Evolutionary conservation across 2,329 filamentous ascomycete genomes (phyloP), one percentile per base, ranked within the genome.

Genomic region (Sphaceloma murrayae): DNA sequence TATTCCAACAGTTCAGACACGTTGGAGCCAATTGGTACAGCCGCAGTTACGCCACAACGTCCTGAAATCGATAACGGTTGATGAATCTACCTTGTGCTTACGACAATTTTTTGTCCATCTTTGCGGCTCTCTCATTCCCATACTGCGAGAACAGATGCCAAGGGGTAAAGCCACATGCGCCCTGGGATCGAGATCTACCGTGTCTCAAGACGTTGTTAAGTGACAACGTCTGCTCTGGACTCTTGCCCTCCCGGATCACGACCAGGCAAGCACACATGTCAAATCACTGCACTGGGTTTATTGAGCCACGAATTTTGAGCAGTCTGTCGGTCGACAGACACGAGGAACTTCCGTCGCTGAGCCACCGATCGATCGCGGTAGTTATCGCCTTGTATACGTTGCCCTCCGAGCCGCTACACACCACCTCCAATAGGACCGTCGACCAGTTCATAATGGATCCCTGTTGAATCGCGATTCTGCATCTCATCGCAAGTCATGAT

Each of bases 151-250:
- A n/a, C n/a, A n/a, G n/a, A n/a, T n/a, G n/a, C n/a, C n/a, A n/a
- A n/a, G n/a, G n/a, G n/a, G n/a, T n/a, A n/a, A n/a, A n/a, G n/a
- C n/a, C n/a, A n/a, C n/a, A n/a, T n/a, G n/a, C n/a, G n/a, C n/a
- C 24, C 18, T 24, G 24, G 19, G 14, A 26, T 40, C 36, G 22
- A 40, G 36, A 30, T 14, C 22, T 29, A 13, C n/a, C 22, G 11
- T 40, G 36, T 40, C 36, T 40, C 36, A 26, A 9, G 24, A 19
- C 36, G 36, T 40, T 40, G 24, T 40, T 30, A 7, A 40, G 30
- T 17, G 36, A 16, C 11, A 40, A 27, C 36, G 36, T 40, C 24
- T 16, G 30, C 14, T 40, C 36, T 26, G 30, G 36, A 26, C 36
- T 27, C 6, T 29, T 16, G 22, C 6, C 19, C 10, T 21, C 16